Percentiles rank a stretch among this genome's conserved stretches.
Evolutionary conservation across 345 rosid species (phyloP).

Genomic region (Turnera subulata): DNA sequence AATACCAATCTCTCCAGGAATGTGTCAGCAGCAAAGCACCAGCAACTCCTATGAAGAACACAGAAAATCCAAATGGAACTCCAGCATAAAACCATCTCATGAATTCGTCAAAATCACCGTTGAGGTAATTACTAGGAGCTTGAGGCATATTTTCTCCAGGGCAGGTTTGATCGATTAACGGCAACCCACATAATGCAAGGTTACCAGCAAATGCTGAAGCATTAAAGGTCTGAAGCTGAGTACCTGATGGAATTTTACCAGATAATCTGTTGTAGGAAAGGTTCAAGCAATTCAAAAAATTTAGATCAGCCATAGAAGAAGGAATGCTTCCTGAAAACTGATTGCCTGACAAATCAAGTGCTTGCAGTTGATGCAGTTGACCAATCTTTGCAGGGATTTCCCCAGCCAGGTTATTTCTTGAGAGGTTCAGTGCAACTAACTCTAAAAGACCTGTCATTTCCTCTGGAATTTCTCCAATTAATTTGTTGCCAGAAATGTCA

Average conservation of each 20-base stretch:
- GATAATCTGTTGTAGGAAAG: conserved; percentile 17
- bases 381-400: conserved; percentile 11
- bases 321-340: conserved; percentile 11
- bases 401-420: conserved; percentile 15
- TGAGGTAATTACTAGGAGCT: too few relatives aligned
- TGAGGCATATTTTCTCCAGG: not conserved
- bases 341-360: conserved; percentile 17
- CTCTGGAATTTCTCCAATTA: conserved; percentile 13
- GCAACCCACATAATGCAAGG: conserved; percentile 1
- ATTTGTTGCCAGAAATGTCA: conserved; percentile 14
- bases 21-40: too few relatives aligned
- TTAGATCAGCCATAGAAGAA: not conserved
- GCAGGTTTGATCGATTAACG: not conserved
- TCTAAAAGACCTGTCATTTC: conserved; percentile 7
- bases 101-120: too few relatives aligned
- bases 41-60: too few relatives aligned
- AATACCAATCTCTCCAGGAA: too few relatives aligned
- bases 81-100: too few relatives aligned
- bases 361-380: conserved; percentile 3
- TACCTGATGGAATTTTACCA: conserved; percentile 17
- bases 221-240: conserved; percentile 13
- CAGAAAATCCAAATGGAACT: too few relatives aligned
- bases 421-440: conserved; percentile 12
- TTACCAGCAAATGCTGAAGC: conserved; percentile 7
- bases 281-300: conserved; percentile 9